Percentiles rank a stretch among this genome's conserved stretches.
phyloP scores from a whole-genome alignment of 1,284 basidiomycete genomes.

The Athelia sp. region DNA sequence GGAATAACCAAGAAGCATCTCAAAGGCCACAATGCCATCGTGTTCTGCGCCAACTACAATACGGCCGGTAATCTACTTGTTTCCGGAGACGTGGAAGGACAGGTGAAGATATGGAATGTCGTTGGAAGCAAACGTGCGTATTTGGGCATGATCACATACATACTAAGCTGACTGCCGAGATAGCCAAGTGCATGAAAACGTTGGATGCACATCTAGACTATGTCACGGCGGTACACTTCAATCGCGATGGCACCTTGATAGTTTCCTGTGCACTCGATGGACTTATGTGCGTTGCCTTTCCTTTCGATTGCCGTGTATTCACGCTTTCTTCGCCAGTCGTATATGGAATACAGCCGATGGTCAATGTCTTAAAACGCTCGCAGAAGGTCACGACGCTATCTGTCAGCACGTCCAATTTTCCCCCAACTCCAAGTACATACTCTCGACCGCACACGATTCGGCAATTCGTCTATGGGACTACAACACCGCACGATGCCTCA shows the following conservation, averaged over 20 bases:
- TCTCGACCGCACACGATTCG: slow-evolving; percentile 88
- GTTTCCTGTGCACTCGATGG: slow-evolving; percentile 92
- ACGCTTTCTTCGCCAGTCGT: slow-evolving; percentile 48
- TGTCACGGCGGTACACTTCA: slow-evolving; percentile 92
- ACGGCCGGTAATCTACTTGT: slow-evolving; percentile 83
- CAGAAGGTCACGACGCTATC: slow-evolving; percentile 85
- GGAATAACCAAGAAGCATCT: slow-evolving; percentile 64
- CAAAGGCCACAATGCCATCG: slow-evolving; percentile 82
- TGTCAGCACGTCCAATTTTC: slow-evolving; percentile 90
- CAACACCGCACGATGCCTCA: slow-evolving; percentile 85
- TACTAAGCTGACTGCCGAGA: background rate
- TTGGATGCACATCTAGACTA: slow-evolving; percentile 93
- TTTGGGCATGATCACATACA: background rate
- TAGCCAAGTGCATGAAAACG: slow-evolving; percentile 77
- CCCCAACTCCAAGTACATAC: slow-evolving; percentile 89
- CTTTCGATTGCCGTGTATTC: background rate
- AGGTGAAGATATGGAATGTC: slow-evolving; percentile 87
- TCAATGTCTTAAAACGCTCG: slow-evolving; percentile 94
- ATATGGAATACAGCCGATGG: slow-evolving; percentile 93
- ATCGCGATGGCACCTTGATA: slow-evolving; percentile 86
- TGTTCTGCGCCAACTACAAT: slow-evolving; percentile 92
- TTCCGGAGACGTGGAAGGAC: slow-evolving; percentile 90
- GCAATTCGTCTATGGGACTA: slow-evolving; percentile 95
- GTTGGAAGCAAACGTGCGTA: slow-evolving; percentile 54
- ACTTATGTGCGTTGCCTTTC: slow-evolving; percentile 65